phyloP scores from a whole-genome alignment of 345 rosid species.

The Gynandropsis gynandra region DNA sequence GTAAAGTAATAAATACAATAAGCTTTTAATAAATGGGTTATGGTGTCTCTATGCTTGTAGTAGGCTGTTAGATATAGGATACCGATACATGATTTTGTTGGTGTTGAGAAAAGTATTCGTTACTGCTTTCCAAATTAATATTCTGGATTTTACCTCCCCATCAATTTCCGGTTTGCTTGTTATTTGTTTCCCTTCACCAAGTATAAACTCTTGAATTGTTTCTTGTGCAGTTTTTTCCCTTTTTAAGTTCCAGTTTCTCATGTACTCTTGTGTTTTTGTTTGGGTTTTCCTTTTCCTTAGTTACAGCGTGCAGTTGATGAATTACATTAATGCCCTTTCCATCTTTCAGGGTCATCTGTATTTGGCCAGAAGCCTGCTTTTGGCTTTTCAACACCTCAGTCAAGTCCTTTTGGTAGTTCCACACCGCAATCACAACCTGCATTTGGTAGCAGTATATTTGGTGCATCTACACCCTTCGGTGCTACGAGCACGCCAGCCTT shows the following conservation, averaged over 20 bases:
- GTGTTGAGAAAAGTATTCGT: no score
- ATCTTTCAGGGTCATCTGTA: slow-evolving; percentile 45
- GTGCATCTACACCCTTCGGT: slow-evolving; percentile 63
- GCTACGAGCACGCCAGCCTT: slow-evolving; percentile 47
- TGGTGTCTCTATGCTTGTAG: no score
- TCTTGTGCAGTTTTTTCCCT: no score
- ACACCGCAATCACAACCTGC: slow-evolving; percentile 68
- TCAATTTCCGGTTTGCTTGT: no score
- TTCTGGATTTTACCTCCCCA: no score
- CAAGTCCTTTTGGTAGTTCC: slow-evolving; percentile 58
- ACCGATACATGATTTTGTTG: no score
- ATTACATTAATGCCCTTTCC: slow-evolving; percentile 1
- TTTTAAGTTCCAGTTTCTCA: slow-evolving; percentile 1
- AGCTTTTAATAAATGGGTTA: no score
- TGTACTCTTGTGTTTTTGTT: not conserved
- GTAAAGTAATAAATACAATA: no score
- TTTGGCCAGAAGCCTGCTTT: slow-evolving; percentile 78
- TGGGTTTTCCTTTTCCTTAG: not conserved
- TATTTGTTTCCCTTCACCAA: no score
- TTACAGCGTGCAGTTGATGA: slow-evolving; percentile 3
- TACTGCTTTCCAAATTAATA: no score
- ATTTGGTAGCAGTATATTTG: slow-evolving; percentile 58
- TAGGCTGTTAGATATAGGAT: no score
- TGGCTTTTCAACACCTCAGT: slow-evolving; percentile 61
- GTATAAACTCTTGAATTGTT: not conserved